Conservation (phyloP, 306 rosid species). For the Rubus parviflorus region DNA sequence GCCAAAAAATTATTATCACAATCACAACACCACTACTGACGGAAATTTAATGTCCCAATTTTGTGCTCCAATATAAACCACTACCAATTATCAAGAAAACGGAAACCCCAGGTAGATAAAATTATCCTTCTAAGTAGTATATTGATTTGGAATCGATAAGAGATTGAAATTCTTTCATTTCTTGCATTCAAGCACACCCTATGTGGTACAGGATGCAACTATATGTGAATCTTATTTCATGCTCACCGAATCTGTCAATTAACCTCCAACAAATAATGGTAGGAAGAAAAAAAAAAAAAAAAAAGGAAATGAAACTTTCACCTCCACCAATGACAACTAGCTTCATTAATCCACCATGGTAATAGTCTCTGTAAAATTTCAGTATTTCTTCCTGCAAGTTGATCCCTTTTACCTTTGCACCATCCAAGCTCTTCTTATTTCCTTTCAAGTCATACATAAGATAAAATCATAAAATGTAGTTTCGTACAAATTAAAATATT, state of each 20-base stretch:
- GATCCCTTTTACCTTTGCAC: slow-evolving; percentile 86
- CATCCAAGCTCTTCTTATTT: slow-evolving; percentile 89
- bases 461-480: slow-evolving; percentile 7
- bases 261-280: slow-evolving; percentile 2
- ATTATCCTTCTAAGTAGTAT: no score
- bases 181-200: background rate
- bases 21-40: no score
- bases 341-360: slow-evolving; percentile 97
- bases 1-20: no score
- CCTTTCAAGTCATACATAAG: slow-evolving; percentile 53
- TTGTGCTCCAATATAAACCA: no score
- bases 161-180: no score
- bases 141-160: no score
- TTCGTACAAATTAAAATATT: no score
- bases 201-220: background rate
- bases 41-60: no score
- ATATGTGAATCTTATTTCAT: background rate
- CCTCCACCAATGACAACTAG: slow-evolving; percentile 99
- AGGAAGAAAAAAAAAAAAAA: background rate
- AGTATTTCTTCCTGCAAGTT: slow-evolving; percentile 72
- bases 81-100: no score
- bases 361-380: slow-evolving; percentile 60
- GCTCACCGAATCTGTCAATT: background rate
- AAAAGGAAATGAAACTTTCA: slow-evolving; percentile 30
- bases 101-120: no score